A percentile compares a stretch with the other conserved stretches of the same genome.
These are phyloP conservation scores for Stentor roeselii DNA, from an alignment of 73 alveolate genomes.

Conservation along the genomic window DNA sequence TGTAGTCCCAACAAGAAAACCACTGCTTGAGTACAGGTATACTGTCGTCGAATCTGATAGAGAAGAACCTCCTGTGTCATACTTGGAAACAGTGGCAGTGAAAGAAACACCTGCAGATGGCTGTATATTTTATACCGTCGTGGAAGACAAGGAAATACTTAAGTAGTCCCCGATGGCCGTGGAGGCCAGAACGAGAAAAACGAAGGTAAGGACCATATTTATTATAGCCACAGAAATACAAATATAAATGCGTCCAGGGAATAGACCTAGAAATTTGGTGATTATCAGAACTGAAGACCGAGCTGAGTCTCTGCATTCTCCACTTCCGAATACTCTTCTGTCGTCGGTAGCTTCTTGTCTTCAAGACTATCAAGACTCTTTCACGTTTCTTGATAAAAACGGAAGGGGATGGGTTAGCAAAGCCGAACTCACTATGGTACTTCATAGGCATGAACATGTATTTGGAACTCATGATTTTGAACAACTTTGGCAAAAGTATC, in stretches of 20 bases:
- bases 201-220: neutral
- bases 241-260: neutral
- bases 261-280: neutral
- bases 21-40: neutral
- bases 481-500: no score
- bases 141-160: neutral
- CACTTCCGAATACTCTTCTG: no score
- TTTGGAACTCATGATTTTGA: no score
- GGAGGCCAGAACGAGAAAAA: neutral
- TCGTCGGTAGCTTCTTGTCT: no score
- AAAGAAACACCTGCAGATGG: neutral
- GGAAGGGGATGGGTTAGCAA: no score
- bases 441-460: no score
- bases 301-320: no score
- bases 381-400: no score
- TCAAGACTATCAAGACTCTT: no score
- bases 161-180: neutral
- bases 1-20: neutral
- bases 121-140: neutral
- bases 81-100: neutral
- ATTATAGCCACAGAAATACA: neutral
- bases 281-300: neutral
- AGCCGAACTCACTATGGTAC: no score
- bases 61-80: neutral
- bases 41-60: neutral